Conservation (phyloP, 2,329 filamentous ascomycete genomes). For the Botrytis fabae region DNA sequence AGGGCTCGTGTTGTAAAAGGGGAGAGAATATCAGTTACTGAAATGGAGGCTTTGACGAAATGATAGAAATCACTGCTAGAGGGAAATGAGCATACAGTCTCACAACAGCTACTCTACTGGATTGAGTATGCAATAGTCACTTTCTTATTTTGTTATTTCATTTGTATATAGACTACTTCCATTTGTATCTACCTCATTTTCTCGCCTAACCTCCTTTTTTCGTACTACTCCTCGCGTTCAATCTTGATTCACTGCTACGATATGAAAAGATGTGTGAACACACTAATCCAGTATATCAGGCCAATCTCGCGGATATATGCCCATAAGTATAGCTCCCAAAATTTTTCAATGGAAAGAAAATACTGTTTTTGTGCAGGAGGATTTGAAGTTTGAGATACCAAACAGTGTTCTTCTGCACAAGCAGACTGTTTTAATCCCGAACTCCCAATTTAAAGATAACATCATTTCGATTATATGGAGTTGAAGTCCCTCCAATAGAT, state of each 20-base stretch:
- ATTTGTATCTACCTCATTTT: neutral
- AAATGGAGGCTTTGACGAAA: neutral
- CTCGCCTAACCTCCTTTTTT: neutral
- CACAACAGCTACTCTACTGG: neutral
- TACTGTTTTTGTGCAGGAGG: neutral
- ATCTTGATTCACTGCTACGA: neutral
- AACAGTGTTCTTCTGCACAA: neutral
- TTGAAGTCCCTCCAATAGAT: neutral
- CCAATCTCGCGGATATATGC: neutral
- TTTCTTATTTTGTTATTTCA: neutral
- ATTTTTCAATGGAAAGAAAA: neutral
- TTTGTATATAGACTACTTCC: neutral
- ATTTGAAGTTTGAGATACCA: neutral
- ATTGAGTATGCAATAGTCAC: neutral
- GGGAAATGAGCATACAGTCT: too few species aligned
- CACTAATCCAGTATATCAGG: neutral
- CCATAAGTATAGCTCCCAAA: neutral
- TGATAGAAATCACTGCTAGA: neutral
- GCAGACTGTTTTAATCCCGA: neutral
- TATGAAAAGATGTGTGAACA: neutral
- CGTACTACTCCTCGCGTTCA: neutral
- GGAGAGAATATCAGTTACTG: neutral
- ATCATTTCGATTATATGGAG: neutral
- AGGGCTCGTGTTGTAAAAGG: neutral
- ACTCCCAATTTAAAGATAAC: neutral